Evolutionary conservation across 2,329 filamentous ascomycete genomes (phyloP), one percentile per base, ranked within the genome.

Genomic region (Aureobasidium sp.): DNA sequence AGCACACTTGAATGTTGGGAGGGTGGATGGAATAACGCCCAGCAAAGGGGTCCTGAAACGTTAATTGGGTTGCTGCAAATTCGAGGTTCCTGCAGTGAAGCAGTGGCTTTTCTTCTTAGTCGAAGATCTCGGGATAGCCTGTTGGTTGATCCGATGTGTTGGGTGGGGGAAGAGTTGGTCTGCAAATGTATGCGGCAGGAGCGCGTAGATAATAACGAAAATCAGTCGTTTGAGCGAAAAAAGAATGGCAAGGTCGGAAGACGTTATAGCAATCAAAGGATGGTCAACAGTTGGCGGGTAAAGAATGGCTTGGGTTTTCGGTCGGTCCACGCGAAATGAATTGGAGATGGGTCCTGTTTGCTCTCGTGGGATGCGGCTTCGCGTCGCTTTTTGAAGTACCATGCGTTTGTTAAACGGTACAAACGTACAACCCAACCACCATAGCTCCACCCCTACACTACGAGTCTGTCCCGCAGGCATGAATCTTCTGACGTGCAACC

Each of bases 371-470:
- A 51, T 34, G 48, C 37, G 48, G 37, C 35, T 32, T 19, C 48
- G 48, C 22, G 48, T 32, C 37, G 16, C 27, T 34, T 51, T 51
- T 40, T 41, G 19, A 51, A 37, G 37, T 51, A 51, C 25, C 35
- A 50, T 39, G 45, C 45, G 45, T 38, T 50, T 41, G 37, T 51
- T 37, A 35, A 51, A 51, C 48, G 48, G 48, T 51, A 32, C 48
- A 49, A 49, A 30, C 45, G 34, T 35, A 21, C 34, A 29, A 38
- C 48, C 37, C 48, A 32, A 34, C 24, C 16, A 32, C 48, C 17
- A 5, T 27, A 41, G 25, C 25, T 40, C 48, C 48, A 51, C 48
- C 27, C 35, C n/a, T 34, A 50, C 45, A 38, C 34, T 25, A 51
- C 17, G 37, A 34, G 7, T 41, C 24, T 49, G 45, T 25, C 34